A percentile compares a stretch with the other conserved stretches of the same genome.
These are phyloP conservation scores for Eimeria sp. DNA, from an alignment of 169 alveolate species.

Conservation along the genomic window DNA sequence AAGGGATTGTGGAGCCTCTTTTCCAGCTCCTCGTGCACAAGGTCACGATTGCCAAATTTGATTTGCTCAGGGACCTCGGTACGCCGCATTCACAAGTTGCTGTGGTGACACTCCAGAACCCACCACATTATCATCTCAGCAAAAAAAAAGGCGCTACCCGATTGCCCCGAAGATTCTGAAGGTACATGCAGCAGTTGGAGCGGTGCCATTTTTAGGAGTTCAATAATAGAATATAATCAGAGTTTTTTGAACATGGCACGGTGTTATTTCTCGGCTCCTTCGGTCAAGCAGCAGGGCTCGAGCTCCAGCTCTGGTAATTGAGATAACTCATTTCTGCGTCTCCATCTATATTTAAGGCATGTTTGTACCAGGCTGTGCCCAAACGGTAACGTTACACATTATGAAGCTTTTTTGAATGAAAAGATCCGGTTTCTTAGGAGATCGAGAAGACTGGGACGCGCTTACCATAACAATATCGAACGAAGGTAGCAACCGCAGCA, in stretches of 20 bases:
- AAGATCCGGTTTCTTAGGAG: slow-evolving; percentile 52
- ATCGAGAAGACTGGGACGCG: slow-evolving; percentile 83
- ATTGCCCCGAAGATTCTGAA: slow-evolving; percentile 81
- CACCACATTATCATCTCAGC: neutral
- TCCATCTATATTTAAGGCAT: neutral
- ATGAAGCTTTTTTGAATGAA: neutral
- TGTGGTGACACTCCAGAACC: neutral
- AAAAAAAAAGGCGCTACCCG: slow-evolving; percentile 77
- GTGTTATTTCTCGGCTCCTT: slow-evolving; percentile 80
- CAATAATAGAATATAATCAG: neutral
- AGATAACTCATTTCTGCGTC: neutral
- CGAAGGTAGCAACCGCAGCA: slow-evolving; percentile 68
- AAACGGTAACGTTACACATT: slow-evolving; percentile 45
- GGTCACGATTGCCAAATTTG: slow-evolving; percentile 81
- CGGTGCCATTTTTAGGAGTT: neutral
- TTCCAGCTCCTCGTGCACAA: slow-evolving; percentile 82
- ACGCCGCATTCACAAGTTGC: neutral
- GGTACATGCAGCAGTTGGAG: slow-evolving; percentile 13
- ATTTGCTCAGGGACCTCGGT: slow-evolving; percentile 80
- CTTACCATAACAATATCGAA: slow-evolving; percentile 80
- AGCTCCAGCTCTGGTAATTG: slow-evolving; percentile 79
- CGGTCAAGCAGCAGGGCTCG: slow-evolving; percentile 82
- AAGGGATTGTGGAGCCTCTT: slow-evolving; percentile 80
- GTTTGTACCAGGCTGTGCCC: slow-evolving; percentile 80
- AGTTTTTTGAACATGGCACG: slow-evolving; percentile 82